Evolutionary conservation across 192 early-diverging fungal species (phyloP).

Genomic region (Gaertneriomyces sp.): DNA sequence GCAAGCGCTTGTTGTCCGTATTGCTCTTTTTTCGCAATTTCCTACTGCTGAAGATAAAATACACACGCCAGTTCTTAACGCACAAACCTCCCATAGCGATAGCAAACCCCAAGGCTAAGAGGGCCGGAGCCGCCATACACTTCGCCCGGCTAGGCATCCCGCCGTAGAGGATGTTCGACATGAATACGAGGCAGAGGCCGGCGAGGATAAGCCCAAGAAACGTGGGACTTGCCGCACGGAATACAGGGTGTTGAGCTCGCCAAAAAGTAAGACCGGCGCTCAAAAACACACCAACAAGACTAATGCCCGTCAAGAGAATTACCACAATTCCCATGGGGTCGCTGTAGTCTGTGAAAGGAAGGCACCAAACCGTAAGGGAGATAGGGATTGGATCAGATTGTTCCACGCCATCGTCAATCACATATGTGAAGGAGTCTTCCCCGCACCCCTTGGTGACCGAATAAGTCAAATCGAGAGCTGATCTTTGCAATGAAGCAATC

Average conservation of each 20-base stretch:
- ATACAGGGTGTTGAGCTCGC: not conserved
- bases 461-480: not conserved
- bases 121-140: not conserved
- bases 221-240: constrained; percentile 2
- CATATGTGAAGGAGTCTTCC: not conserved
- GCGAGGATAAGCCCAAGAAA: not conserved
- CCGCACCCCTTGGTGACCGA: not conserved
- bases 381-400: not conserved
- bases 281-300: not conserved
- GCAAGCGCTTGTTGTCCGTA: not conserved
- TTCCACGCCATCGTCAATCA: not conserved
- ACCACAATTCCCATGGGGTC: not conserved
- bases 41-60: not conserved
- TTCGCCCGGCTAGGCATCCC: not conserved
- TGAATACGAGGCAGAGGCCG: not conserved
- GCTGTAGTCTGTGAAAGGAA: constrained; percentile 5
- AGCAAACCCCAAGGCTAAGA: not conserved
- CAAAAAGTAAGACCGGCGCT: not conserved
- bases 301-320: not conserved
- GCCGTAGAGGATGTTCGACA: constrained; percentile 4
- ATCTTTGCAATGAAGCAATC: not conserved
- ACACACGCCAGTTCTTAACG: not conserved
- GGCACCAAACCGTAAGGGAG: not conserved
- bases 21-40: not conserved
- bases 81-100: not conserved